Evolutionary conservation across 1,284 basidiomycete genomes (phyloP).

Genomic region (Trichosporon sp.): DNA sequence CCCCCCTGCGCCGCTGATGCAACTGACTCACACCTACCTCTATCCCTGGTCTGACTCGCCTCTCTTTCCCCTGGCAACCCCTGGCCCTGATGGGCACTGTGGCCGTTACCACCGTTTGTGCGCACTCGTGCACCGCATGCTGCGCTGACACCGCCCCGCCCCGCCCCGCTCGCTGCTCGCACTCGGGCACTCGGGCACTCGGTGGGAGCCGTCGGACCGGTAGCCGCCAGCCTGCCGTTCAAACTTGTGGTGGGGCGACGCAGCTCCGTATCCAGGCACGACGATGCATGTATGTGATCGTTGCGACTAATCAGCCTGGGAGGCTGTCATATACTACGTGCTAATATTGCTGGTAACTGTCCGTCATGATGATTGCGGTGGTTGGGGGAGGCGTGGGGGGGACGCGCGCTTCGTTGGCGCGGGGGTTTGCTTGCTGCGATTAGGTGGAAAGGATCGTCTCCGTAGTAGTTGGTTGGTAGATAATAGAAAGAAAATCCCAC

Average conservation of each 20-base stretch:
- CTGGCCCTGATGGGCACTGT: background rate
- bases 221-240: background rate
- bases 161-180: background rate
- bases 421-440: background rate
- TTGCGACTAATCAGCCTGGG: background rate
- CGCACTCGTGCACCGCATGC: background rate
- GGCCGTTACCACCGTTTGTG: background rate
- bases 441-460: background rate
- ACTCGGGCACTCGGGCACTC: too few species aligned
- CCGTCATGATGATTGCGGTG: conserved; percentile 14
- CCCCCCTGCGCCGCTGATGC: background rate
- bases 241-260: background rate
- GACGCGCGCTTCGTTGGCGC: conserved; percentile 6
- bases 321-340: background rate
- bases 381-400: background rate
- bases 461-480: conserved; percentile 7
- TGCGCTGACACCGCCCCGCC: conserved; percentile 7
- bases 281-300: conserved; percentile 17
- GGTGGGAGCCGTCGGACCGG: too few species aligned
- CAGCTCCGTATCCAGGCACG: conserved; percentile 3
- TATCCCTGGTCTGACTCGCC: background rate
- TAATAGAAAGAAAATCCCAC: conserved; percentile 1
- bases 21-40: background rate
- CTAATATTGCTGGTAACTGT: conserved; percentile 1
- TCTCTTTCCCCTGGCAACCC: conserved; percentile 10